Percentiles rank a stretch among this genome's conserved stretches.
Conservation (phyloP, 2,329 filamentous ascomycete species). For the Stagonosporopsis cucurbitacearum region DNA sequence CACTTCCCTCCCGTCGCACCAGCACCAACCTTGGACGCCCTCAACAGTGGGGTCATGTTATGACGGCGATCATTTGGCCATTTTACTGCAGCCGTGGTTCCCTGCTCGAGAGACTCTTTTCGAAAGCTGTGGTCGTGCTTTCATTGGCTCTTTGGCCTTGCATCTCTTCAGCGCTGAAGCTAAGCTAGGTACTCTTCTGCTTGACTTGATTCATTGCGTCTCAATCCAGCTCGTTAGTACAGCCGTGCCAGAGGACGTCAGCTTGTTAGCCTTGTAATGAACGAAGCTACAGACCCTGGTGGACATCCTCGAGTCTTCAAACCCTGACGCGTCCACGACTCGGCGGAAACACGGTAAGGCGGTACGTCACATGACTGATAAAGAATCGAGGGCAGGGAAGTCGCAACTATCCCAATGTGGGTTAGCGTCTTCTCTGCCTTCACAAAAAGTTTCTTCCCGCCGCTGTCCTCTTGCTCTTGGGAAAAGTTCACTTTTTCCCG, state of each 20-base stretch:
- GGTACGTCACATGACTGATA: conserved; percentile 4
- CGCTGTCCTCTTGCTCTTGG: conserved; percentile 52
- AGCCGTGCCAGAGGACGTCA: not conserved
- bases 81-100: not conserved
- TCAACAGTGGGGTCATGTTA: not conserved
- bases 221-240: not conserved
- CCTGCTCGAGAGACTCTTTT: not conserved
- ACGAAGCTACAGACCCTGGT: not conserved
- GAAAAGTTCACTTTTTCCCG: conserved; percentile 63
- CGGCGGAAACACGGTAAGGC: not conserved
- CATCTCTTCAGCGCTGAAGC: not conserved
- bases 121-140: no score
- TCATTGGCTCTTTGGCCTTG: no score
- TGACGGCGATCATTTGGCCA: not conserved
- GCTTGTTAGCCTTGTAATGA: not conserved
- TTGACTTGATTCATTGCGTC: not conserved
- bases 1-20: conserved; percentile 22
- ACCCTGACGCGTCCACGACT: conserved; percentile 1
- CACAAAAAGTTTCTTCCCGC: conserved; percentile 35
- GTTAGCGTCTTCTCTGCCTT: conserved; percentile 11
- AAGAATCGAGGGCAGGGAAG: not conserved
- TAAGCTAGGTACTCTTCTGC: not conserved
- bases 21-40: conserved; percentile 2
- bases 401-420: conserved; percentile 1
- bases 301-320: not conserved